phyloP scores from a whole-genome alignment of 768 basidiomycete genomes.

The Mycena sanguinolenta region DNA sequence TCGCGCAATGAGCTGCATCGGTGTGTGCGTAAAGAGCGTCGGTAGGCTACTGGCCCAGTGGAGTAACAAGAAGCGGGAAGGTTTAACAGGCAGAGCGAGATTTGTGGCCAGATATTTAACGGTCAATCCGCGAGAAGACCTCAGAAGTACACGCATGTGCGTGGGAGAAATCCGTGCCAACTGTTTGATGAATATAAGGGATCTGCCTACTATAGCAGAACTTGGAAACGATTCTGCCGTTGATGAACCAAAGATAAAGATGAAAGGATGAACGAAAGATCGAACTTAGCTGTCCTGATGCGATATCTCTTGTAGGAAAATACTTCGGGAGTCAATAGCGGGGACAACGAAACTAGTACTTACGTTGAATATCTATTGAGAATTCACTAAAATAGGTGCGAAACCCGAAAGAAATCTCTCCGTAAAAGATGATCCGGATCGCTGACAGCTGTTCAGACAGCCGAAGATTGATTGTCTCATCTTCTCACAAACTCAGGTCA shows the following conservation, averaged over 20 bases:
- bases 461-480: not conserved
- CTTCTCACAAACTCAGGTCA: not conserved
- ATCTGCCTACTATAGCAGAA: not conserved
- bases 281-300: not conserved
- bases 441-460: not conserved
- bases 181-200: not conserved
- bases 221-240: not conserved
- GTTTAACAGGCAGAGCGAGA: not conserved
- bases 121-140: not conserved
- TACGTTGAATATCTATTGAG: not conserved
- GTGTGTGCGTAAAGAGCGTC: slow-evolving; percentile 3
- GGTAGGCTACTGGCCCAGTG: no score
- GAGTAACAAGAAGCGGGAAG: no score
- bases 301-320: not conserved
- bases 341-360: not conserved
- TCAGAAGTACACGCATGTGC: not conserved
- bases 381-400: not conserved
- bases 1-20: not conserved
- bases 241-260: not conserved
- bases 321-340: not conserved
- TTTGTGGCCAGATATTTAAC: not conserved
- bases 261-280: not conserved
- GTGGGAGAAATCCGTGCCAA: not conserved
- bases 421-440: not conserved
- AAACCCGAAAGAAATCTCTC: not conserved